Conservation (phyloP, 331 rosid genomes). For the Acacia concinna region DNA sequence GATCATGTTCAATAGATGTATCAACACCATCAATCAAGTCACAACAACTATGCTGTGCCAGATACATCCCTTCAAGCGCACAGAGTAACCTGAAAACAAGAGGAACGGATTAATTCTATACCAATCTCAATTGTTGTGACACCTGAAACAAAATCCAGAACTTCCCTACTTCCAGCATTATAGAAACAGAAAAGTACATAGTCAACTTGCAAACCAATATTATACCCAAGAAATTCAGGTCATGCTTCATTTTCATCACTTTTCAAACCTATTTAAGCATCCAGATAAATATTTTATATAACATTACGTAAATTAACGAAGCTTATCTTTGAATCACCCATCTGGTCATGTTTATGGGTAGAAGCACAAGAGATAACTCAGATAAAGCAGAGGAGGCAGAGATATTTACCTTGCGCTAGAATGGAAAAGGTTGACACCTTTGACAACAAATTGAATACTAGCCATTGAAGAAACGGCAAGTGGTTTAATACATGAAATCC, state of each 20-base stretch:
- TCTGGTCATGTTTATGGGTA: neutral
- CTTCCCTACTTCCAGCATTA: neutral
- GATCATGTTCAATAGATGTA: slow-evolving; percentile 37
- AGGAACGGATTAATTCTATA: slow-evolving; percentile 16
- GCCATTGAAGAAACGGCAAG: slow-evolving; percentile 71
- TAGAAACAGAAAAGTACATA: neutral
- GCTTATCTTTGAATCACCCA: slow-evolving; percentile 12
- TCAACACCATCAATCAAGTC: slow-evolving; percentile 56
- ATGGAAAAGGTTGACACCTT: slow-evolving; percentile 63
- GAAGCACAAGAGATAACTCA: neutral
- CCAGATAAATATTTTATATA: neutral
- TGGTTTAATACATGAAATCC: slow-evolving; percentile 69
- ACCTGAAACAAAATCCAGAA: slow-evolving; percentile 22
- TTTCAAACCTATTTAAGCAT: slow-evolving; percentile 13
- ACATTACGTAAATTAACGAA: neutral
- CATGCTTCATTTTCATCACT: slow-evolving; percentile 15
- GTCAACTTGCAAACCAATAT: neutral
- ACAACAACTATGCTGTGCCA: slow-evolving; percentile 56
- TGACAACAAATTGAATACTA: slow-evolving; percentile 59
- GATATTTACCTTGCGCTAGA: slow-evolving; percentile 62
- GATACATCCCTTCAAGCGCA: slow-evolving; percentile 85
- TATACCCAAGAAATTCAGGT: neutral
- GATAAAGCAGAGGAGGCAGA: slow-evolving; percentile 5
- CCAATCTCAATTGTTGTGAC: neutral
- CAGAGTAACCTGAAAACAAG: slow-evolving; percentile 73